Evolutionary conservation across 2,329 filamentous ascomycete species (phyloP).

Genomic region (Daldinia eschscholtzii): DNA sequence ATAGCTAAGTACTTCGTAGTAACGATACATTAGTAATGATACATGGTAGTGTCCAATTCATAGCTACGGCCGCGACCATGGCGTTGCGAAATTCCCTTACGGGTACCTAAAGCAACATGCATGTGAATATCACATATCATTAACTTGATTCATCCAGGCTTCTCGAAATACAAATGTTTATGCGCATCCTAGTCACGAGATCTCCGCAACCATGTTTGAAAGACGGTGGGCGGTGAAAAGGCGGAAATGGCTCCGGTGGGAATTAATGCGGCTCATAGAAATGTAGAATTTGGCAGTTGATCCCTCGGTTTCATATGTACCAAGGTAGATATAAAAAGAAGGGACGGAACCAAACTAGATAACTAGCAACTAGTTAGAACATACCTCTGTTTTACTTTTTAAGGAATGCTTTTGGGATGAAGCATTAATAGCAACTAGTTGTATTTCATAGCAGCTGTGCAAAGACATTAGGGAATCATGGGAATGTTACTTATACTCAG

Average conservation of each 20-base stretch:
- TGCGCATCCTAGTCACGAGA: background rate
- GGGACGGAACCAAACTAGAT: background rate
- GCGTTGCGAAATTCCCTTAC: no score
- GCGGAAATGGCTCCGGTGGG: no score
- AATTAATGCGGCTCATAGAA: background rate
- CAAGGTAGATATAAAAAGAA: background rate
- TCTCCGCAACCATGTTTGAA: constrained; percentile 1
- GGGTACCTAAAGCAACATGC: background rate
- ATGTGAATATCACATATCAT: background rate
- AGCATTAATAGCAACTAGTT: background rate
- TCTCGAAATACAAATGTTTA: constrained; percentile 4
- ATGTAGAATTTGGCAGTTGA: background rate
- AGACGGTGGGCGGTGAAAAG: background rate
- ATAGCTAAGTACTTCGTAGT: no score
- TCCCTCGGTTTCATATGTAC: constrained; percentile 2
- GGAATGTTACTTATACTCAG: no score
- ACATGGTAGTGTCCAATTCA: no score
- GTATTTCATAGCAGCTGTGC: background rate
- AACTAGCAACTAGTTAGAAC: background rate
- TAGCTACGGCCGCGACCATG: no score
- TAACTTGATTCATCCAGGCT: background rate
- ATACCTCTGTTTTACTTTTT: background rate
- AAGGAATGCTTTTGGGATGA: background rate
- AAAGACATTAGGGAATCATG: no score
- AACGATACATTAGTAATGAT: no score